Percentiles rank a stretch among this genome's conserved stretches.
Evolutionary conservation across 257 asterid genomes (phyloP).

Genomic region (Mentha longifolia): DNA sequence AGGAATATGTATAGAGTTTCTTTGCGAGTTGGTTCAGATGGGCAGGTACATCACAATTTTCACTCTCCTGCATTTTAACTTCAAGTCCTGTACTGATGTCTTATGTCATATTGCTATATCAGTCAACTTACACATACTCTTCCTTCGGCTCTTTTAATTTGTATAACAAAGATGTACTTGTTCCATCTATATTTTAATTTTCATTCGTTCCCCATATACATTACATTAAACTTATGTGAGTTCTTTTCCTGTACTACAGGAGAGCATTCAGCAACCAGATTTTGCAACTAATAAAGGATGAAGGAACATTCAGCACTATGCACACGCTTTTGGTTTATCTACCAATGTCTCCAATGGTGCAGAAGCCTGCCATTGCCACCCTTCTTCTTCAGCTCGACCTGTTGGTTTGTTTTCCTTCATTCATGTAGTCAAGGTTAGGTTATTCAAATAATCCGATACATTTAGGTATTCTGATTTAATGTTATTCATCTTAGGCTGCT

Average conservation of each 20-base stretch:
- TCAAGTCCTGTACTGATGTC: no score
- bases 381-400: constrained; percentile 87
- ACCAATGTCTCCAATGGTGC: constrained; percentile 86
- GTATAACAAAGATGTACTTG: background rate
- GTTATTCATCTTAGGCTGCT: constrained; percentile 45
- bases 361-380: constrained; percentile 72
- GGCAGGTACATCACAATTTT: constrained; percentile 50
- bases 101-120: no score
- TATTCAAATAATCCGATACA: background rate
- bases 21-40: constrained; percentile 68
- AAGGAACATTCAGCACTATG: constrained; percentile 81
- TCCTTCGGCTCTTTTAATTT: no score
- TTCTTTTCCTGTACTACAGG: constrained; percentile 41
- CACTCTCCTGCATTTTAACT: background rate
- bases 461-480: background rate
- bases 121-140: no score
- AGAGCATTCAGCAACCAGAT: constrained; percentile 62
- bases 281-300: constrained; percentile 73
- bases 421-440: background rate
- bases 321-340: constrained; percentile 75
- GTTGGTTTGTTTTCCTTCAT: constrained; percentile 53
- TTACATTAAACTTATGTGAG: background rate
- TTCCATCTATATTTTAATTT: background rate
- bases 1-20: constrained; percentile 69
- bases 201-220: background rate